These are phyloP conservation scores for Funneliformis mosseae DNA, from an alignment of 192 early-diverging fungal genomes.

Conservation along the genomic window DNA sequence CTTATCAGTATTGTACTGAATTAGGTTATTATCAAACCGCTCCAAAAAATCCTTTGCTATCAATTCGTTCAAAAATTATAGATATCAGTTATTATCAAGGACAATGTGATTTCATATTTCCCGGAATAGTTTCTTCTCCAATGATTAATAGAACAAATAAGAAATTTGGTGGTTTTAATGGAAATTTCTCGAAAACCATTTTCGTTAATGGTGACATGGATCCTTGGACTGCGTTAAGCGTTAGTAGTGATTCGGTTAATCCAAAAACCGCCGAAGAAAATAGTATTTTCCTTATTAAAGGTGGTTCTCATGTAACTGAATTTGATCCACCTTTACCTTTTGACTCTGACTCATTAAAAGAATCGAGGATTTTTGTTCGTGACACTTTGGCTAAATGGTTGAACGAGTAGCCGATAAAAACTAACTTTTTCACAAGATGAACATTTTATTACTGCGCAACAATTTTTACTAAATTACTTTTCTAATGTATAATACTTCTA, in stretches of 20 bases:
- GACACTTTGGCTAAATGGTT: slow-evolving; percentile 20
- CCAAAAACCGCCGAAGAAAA: background rate
- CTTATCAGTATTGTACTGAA: slow-evolving; percentile 24
- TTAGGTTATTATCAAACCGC: slow-evolving; percentile 28
- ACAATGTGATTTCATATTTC: slow-evolving; percentile 29
- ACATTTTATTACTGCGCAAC: no score
- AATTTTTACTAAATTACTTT: no score
- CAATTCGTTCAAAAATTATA: slow-evolving; percentile 10
- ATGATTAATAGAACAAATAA: background rate
- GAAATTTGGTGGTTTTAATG: slow-evolving; percentile 9
- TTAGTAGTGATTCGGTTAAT: background rate
- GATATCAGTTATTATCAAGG: slow-evolving; percentile 13
- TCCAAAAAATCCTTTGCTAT: slow-evolving; percentile 1
- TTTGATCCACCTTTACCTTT: background rate
- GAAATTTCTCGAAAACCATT: background rate
- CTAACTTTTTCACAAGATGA: no score
- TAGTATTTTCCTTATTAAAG: background rate
- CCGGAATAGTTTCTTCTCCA: slow-evolving; percentile 12
- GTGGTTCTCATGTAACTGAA: slow-evolving; percentile 18
- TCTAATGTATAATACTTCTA: no score
- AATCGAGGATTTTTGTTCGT: background rate
- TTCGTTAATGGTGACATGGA: slow-evolving; percentile 14
- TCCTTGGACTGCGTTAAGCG: slow-evolving; percentile 19
- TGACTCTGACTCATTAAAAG: slow-evolving; percentile 18
- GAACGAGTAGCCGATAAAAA: background rate